These are phyloP conservation scores for Nigrograna mackinnonii DNA, from an alignment of 2,329 filamentous ascomycete species.

Conservation along the genomic window DNA sequence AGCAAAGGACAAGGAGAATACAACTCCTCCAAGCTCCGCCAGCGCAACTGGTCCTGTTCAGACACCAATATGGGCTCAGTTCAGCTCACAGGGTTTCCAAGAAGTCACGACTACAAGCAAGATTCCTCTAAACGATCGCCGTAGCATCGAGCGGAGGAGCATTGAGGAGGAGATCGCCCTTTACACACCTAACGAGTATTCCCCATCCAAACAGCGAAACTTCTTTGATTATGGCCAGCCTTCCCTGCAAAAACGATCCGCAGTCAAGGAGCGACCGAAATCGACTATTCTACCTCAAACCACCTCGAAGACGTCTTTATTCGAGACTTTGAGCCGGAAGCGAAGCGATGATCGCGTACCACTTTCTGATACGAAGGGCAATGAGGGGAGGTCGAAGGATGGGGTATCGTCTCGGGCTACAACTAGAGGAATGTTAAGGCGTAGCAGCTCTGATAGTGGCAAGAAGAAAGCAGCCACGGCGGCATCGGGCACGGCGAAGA, in stretches of 20 bases:
- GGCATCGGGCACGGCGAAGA: constrained; percentile 31
- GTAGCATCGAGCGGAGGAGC: no score
- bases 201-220: constrained; percentile 64
- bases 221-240: constrained; percentile 58
- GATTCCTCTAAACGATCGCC: constrained; percentile 48
- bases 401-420: constrained; percentile 21
- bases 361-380: constrained; percentile 36
- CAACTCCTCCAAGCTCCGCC: constrained; percentile 60
- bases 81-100: constrained; percentile 50
- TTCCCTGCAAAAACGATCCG: constrained; percentile 36
- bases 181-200: constrained; percentile 64
- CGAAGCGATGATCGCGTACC: constrained; percentile 36
- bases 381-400: constrained; percentile 29
- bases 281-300: constrained; percentile 51
- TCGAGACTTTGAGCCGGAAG: constrained; percentile 44
- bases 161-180: constrained; percentile 59
- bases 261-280: constrained; percentile 52
- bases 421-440: constrained; percentile 22
- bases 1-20: constrained; percentile 80
- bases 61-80: constrained; percentile 82
- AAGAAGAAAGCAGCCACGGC: constrained; percentile 17
- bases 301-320: constrained; percentile 44
- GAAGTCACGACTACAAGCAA: constrained; percentile 42
- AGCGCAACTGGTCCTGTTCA: constrained; percentile 47
- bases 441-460: constrained; percentile 31